These are phyloP conservation scores for Cutaneotrichosporon sp. DNA, from an alignment of 1,284 basidiomycete species.

Conservation along the genomic window DNA sequence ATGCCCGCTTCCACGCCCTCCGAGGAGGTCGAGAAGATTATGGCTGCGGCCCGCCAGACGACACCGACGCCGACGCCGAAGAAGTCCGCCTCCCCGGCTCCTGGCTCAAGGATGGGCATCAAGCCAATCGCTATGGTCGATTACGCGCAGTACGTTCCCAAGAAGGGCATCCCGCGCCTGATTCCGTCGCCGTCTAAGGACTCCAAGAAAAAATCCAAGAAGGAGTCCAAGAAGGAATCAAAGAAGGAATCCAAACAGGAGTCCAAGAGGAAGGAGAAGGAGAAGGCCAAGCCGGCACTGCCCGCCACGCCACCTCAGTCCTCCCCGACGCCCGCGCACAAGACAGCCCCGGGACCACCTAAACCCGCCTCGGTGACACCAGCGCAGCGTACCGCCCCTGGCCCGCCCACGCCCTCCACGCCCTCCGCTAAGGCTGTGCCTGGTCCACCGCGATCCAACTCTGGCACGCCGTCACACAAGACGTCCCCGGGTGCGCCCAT, in stretches of 20 bases:
- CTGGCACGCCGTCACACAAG: background rate
- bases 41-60: background rate
- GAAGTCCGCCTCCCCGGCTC: background rate
- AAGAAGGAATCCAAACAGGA: too few relatives aligned
- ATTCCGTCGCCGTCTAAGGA: too few relatives aligned
- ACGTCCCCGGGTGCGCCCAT: background rate
- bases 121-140: background rate
- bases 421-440: too few relatives aligned
- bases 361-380: background rate
- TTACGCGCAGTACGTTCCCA: background rate
- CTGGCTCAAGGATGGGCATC: background rate
- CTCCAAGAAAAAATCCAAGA: too few relatives aligned
- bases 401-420: background rate
- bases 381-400: background rate
- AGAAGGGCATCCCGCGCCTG: too few relatives aligned
- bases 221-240: background rate
- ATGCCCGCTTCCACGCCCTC: background rate
- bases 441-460: too few relatives aligned
- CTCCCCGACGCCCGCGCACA: background rate
- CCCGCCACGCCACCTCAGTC: too few relatives aligned
- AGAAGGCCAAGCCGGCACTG: background rate
- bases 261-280: background rate
- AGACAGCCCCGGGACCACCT: background rate
- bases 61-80: background rate
- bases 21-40: background rate